Evolutionary conservation across 2,329 filamentous ascomycete species (phyloP).

Genomic region (Paraconiothyrium sp.): DNA sequence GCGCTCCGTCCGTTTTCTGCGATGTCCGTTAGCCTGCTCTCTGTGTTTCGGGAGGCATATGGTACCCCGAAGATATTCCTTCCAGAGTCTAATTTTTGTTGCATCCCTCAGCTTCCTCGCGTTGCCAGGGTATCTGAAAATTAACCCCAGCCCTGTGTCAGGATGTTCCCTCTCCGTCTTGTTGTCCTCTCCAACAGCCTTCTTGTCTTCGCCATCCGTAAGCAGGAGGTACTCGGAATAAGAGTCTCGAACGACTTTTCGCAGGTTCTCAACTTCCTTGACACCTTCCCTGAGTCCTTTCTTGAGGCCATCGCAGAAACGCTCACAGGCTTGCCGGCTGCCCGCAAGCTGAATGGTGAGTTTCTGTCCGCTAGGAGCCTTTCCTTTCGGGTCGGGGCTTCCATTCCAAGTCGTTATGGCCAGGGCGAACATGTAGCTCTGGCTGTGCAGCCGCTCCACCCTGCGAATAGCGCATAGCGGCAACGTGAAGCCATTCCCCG

Average conservation of each 20-base stretch:
- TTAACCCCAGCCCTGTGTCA: slow-evolving; percentile 91
- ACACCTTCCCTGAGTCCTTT: slow-evolving; percentile 87
- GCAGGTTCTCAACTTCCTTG: slow-evolving; percentile 85
- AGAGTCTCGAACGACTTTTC: slow-evolving; percentile 81
- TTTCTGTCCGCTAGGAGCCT: slow-evolving; percentile 72
- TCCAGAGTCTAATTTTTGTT: slow-evolving; percentile 98
- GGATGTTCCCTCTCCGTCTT: slow-evolving; percentile 69
- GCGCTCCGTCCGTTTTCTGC: slow-evolving; percentile 90
- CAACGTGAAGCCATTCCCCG: slow-evolving; percentile 94
- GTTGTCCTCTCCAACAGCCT: slow-evolving; percentile 44
- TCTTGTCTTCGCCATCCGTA: slow-evolving; percentile 56
- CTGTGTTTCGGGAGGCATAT: slow-evolving; percentile 25
- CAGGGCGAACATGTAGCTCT: slow-evolving; percentile 90
- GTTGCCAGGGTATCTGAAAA: slow-evolving; percentile 95
- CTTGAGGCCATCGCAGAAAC: slow-evolving; percentile 96
- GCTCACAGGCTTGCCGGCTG: slow-evolving; percentile 86
- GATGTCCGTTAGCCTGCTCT: slow-evolving; percentile 26
- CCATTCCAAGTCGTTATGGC: slow-evolving; percentile 95
- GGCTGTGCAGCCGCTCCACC: slow-evolving; percentile 91
- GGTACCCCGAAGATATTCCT: slow-evolving; percentile 81
- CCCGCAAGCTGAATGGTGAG: slow-evolving; percentile 92
- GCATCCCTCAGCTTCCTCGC: slow-evolving; percentile 91
- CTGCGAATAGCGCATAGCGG: slow-evolving; percentile 90
- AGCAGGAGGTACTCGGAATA: slow-evolving; percentile 75
- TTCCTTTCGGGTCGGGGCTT: slow-evolving; percentile 53